These are phyloP conservation scores for Saccharomycopsis hybrid DNA, from an alignment of 1,139 yeast genomes.

Conservation along the genomic window DNA sequence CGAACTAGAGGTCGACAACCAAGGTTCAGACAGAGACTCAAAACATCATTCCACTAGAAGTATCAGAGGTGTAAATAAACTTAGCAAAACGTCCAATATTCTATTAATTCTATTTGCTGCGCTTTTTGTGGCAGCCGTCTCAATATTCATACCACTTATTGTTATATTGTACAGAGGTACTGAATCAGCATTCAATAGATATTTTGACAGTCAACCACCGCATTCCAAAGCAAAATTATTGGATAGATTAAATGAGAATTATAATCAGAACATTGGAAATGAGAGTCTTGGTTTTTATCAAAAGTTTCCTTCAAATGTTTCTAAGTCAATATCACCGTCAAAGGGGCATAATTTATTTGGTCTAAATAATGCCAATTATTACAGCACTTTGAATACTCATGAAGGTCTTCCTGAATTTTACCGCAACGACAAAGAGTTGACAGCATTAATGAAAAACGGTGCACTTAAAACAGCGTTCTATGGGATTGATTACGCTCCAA, in stretches of 20 bases:
- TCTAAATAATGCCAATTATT: not conserved
- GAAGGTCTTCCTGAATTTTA: conserved; percentile 23
- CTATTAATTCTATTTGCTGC: conserved; percentile 20
- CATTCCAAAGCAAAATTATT: not conserved
- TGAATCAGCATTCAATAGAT: conserved; percentile 22
- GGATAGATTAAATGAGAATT: not conserved
- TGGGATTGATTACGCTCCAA: conserved; percentile 59
- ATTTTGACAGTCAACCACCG: conserved; percentile 21
- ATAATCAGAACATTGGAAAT: not conserved
- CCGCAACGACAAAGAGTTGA: conserved; percentile 30
- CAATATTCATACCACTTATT: conserved; percentile 24
- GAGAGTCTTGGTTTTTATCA: not conserved
- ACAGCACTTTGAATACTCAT: not conserved
- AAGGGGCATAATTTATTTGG: not conserved
- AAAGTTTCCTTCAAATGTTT: not conserved
- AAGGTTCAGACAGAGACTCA: too few species aligned
- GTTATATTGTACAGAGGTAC: conserved; percentile 25
- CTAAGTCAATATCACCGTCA: not conserved
- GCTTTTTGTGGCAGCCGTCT: conserved; percentile 22
- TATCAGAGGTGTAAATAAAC: too few species aligned
- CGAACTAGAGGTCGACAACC: too few species aligned
- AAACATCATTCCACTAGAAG: too few species aligned
- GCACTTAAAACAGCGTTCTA: conserved; percentile 37
- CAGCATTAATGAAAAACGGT: conserved; percentile 31
- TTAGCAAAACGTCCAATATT: not conserved